These are phyloP conservation scores for Kwoniella dendrophila DNA, from an alignment of 768 basidiomycete genomes.

Conservation along the genomic window DNA sequence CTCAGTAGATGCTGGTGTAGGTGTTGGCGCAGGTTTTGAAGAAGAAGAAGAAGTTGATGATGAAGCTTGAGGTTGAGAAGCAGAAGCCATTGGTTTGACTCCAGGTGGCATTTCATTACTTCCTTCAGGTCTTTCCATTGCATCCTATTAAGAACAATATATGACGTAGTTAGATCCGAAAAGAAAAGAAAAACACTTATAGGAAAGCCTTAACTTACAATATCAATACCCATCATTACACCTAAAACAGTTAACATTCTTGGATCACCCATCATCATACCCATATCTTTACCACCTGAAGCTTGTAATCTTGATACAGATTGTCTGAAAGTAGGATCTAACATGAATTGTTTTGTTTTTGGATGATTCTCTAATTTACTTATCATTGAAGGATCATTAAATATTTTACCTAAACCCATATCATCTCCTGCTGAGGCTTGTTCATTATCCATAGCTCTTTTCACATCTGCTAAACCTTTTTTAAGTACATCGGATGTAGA, in stretches of 20 bases:
- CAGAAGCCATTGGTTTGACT: conserved; percentile 5
- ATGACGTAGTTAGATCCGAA: not conserved
- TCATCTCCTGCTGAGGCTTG: conserved; percentile 58
- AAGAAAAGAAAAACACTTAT: conserved; percentile 61
- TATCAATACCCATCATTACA: conserved; percentile 87
- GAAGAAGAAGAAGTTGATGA: no score
- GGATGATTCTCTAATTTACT: conserved; percentile 85
- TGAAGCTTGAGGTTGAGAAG: conserved; percentile 42
- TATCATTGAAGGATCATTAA: conserved; percentile 79
- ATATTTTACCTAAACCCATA: conserved; percentile 71
- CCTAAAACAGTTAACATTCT: conserved; percentile 85
- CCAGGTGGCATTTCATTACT: conserved; percentile 76
- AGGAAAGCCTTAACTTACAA: conserved; percentile 60
- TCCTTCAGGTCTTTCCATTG: conserved; percentile 78
- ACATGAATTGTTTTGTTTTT: conserved; percentile 77
- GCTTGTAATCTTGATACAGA: conserved; percentile 59
- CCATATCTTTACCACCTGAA: conserved; percentile 37
- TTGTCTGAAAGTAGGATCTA: conserved; percentile 78
- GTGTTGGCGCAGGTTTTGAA: conserved; percentile 49
- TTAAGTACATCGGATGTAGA: conserved; percentile 72
- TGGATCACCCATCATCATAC: conserved; percentile 71
- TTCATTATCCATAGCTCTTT: conserved; percentile 67
- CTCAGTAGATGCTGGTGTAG: conserved; percentile 54
- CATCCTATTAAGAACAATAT: conserved; percentile 58
- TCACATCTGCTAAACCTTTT: conserved; percentile 86